Conservation (phyloP, 1,284 basidiomycete species). For the Gomphus sp. region DNA sequence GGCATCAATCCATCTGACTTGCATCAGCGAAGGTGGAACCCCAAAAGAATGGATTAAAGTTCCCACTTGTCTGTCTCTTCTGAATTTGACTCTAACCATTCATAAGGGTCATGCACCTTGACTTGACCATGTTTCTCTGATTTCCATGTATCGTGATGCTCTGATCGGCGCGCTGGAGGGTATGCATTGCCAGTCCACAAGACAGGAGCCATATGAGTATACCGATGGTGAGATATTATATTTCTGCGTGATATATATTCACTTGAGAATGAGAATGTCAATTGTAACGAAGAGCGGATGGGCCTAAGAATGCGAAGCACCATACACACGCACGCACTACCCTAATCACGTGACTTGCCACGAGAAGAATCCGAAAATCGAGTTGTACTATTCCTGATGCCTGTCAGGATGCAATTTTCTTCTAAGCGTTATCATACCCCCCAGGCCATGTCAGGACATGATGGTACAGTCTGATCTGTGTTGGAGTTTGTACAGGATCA, state of each 20-base stretch:
- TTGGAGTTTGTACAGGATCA: too few relatives aligned
- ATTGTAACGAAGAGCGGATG: too few relatives aligned
- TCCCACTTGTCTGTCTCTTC: constrained; percentile 42
- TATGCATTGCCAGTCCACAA: constrained; percentile 42
- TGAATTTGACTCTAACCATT: constrained; percentile 57
- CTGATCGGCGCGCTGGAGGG: constrained; percentile 51
- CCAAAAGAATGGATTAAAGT: constrained; percentile 16
- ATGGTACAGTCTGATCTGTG: too few relatives aligned
- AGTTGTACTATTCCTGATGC: too few relatives aligned
- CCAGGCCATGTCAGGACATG: too few relatives aligned
- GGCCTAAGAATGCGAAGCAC: too few relatives aligned
- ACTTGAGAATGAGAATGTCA: neutral
- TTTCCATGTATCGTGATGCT: constrained; percentile 61
- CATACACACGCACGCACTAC: too few relatives aligned
- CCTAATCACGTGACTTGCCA: too few relatives aligned
- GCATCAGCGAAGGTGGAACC: neutral
- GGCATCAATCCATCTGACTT: constrained; percentile 43
- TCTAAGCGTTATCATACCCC: too few relatives aligned
- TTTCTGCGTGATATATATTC: neutral
- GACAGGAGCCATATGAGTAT: constrained; percentile 20
- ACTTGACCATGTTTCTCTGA: constrained; percentile 53
- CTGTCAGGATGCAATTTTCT: too few relatives aligned
- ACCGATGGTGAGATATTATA: neutral
- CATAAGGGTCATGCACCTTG: constrained; percentile 61
- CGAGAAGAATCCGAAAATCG: too few relatives aligned